Evolutionary conservation across 257 asterid genomes (phyloP).

Genomic region (Parsonsia alboflavescens): DNA sequence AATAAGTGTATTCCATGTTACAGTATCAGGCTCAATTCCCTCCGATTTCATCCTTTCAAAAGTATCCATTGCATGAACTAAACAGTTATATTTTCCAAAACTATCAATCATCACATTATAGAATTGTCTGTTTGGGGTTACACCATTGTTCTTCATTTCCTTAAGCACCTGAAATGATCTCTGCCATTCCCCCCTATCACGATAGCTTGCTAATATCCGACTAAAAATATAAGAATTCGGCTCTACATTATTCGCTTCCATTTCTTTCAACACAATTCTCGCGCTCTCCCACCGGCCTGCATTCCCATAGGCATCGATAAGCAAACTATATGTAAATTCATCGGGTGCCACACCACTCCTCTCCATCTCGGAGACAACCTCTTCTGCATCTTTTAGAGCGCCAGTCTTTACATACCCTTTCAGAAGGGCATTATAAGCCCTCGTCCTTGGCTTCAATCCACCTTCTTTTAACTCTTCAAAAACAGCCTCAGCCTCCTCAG

Average conservation of each 20-base stretch:
- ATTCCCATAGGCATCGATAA: slow-evolving; percentile 90
- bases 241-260: slow-evolving; percentile 67
- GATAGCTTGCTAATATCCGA: slow-evolving; percentile 71
- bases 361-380: slow-evolving; percentile 82
- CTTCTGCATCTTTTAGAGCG: slow-evolving; percentile 75
- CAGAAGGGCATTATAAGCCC: slow-evolving; percentile 88
- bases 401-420: slow-evolving; percentile 82
- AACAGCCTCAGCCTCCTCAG: slow-evolving; percentile 89
- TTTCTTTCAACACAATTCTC: slow-evolving; percentile 75
- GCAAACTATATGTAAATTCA: slow-evolving; percentile 76
- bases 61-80: slow-evolving; percentile 78
- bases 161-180: slow-evolving; percentile 85
- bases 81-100: slow-evolving; percentile 85
- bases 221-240: slow-evolving; percentile 70
- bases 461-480: slow-evolving; percentile 92
- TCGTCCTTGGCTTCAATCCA: slow-evolving; percentile 70
- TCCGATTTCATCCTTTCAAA: slow-evolving; percentile 79
- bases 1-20: slow-evolving; percentile 89
- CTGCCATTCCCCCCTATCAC: slow-evolving; percentile 98
- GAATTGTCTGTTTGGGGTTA: slow-evolving; percentile 68
- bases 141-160: slow-evolving; percentile 85
- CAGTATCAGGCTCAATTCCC: slow-evolving; percentile 69
- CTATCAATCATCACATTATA: slow-evolving; percentile 91
- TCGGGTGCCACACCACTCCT: slow-evolving; percentile 69
- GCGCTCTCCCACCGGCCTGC: slow-evolving; percentile 99